These are phyloP conservation scores for Punica granatum DNA, from an alignment of 345 rosid species.

Conservation along the genomic window DNA sequence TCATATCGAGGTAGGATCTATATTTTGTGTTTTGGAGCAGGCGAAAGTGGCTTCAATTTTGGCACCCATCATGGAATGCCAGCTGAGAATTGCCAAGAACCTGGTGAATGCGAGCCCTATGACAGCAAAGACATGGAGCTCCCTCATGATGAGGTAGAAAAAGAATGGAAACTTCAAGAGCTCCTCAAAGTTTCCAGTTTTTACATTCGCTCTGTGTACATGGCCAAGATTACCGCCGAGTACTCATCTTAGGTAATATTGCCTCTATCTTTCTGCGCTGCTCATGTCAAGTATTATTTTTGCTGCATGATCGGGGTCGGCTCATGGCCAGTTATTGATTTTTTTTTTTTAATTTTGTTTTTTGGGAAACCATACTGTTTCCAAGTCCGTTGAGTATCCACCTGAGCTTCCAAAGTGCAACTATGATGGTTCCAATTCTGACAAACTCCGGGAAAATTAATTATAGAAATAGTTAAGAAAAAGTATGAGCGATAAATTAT, in stretches of 20 bases:
- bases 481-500: no score
- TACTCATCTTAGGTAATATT: constrained; percentile 17
- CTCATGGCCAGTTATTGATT: constrained; percentile 7
- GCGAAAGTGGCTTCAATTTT: constrained; percentile 78
- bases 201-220: constrained; percentile 57
- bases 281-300: not conserved
- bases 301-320: constrained; percentile 87
- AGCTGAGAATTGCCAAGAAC: constrained; percentile 56
- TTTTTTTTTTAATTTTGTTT: not conserved
- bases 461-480: no score
- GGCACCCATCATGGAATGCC: constrained; percentile 73
- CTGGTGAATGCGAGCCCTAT: constrained; percentile 32
- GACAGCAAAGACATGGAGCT: constrained; percentile 54
- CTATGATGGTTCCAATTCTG: constrained; percentile 96
- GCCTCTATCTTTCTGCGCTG: not conserved
- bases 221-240: constrained; percentile 84
- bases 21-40: constrained; percentile 21
- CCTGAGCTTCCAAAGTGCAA: constrained; percentile 99
- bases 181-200: constrained; percentile 46
- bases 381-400: constrained; percentile 85
- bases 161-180: constrained; percentile 40
- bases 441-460: constrained; percentile 94
- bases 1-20: not conserved
- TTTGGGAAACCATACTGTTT: constrained; percentile 43
- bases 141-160: constrained; percentile 59